Conservation (phyloP, 1,139 yeast genomes). For the Blastobotrys apis region DNA sequence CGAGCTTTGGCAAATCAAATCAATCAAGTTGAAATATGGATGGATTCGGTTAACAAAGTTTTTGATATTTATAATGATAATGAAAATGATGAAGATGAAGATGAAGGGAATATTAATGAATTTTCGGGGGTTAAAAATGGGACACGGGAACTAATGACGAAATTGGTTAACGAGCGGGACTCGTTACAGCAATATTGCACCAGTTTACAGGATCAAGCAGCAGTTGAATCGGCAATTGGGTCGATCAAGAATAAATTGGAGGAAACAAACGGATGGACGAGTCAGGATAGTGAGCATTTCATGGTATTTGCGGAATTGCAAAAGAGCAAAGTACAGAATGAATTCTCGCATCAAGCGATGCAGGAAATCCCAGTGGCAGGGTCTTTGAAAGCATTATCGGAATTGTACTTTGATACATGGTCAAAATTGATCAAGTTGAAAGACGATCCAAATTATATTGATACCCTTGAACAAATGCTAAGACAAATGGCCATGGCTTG, state of each 20-base stretch:
- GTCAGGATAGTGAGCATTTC: constrained; percentile 20
- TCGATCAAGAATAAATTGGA: constrained; percentile 22
- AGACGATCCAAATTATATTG: constrained; percentile 1
- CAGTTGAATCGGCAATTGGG: constrained; percentile 19
- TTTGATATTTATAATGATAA: too few relatives aligned
- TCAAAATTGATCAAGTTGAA: constrained; percentile 2
- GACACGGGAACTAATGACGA: constrained; percentile 7
- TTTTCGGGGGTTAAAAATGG: neutral
- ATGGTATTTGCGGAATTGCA: constrained; percentile 21
- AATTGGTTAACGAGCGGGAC: constrained; percentile 19
- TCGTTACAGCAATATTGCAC: constrained; percentile 15
- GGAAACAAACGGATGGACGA: constrained; percentile 28
- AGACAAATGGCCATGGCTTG: neutral
- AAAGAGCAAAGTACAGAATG: constrained; percentile 16
- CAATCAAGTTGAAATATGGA: constrained; percentile 21
- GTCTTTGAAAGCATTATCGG: constrained; percentile 15
- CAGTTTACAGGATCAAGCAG: constrained; percentile 15
- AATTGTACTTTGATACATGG: constrained; percentile 9
- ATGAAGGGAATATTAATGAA: constrained; percentile 6
- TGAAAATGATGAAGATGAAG: constrained; percentile 1
- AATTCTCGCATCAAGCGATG: constrained; percentile 14
- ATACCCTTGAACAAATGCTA: constrained; percentile 10
- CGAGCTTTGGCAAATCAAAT: constrained; percentile 21
- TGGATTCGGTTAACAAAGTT: constrained; percentile 8
- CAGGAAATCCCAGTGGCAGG: constrained; percentile 15